phyloP scores from a whole-genome alignment of 2,329 filamentous ascomycete genomes.

The Metarhizium album region DNA sequence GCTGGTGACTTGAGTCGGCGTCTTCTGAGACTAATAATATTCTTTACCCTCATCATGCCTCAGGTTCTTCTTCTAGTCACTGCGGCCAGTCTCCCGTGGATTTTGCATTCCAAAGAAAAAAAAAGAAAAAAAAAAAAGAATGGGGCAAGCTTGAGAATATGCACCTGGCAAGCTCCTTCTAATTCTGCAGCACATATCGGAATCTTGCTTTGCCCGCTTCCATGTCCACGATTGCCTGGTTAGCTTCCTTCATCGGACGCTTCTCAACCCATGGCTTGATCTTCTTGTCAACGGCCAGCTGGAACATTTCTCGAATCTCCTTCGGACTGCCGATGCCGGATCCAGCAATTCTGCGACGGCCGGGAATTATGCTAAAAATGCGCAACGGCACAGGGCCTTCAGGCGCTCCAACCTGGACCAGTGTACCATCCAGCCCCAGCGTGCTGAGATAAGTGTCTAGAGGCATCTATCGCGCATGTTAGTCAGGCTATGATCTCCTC shows the following conservation, averaged over 20 bases:
- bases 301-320: slow-evolving; percentile 51
- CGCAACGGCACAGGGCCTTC: slow-evolving; percentile 11
- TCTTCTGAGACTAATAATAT: too few species aligned
- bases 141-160: too few species aligned
- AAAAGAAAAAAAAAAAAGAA: too few species aligned
- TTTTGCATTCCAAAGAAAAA: background rate
- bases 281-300: slow-evolving; percentile 43
- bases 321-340: slow-evolving; percentile 35
- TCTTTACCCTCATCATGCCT: too few species aligned
- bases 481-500: background rate
- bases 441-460: slow-evolving; percentile 49
- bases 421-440: slow-evolving; percentile 46
- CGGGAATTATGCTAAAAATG: slow-evolving; percentile 40
- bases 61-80: background rate
- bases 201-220: slow-evolving; percentile 41
- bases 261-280: slow-evolving; percentile 46
- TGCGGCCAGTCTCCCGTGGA: background rate
- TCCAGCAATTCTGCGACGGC: slow-evolving; percentile 39
- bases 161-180: slow-evolving; percentile 7
- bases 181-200: slow-evolving; percentile 34
- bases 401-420: slow-evolving; percentile 49
- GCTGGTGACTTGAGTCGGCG: background rate
- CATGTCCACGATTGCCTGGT: slow-evolving; percentile 45
- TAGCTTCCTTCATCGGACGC: slow-evolving; percentile 44
- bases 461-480: slow-evolving; percentile 36